phyloP scores from a whole-genome alignment of 805 yeast species.

The Candida yuanshanica region DNA sequence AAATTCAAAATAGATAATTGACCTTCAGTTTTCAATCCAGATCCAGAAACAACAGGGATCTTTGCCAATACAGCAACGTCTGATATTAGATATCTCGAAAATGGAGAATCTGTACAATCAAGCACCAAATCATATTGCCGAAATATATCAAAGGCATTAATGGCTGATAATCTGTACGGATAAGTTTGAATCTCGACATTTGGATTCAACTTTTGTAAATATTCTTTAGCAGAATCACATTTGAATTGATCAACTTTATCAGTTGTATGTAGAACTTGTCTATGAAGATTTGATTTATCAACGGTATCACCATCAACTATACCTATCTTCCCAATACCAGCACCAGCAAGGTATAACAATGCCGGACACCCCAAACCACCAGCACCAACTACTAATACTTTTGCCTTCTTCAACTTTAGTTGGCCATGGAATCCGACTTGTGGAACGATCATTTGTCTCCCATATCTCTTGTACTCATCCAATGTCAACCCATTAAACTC shows the following conservation, averaged over 20 bases:
- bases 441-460: slow-evolving; percentile 93
- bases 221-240: slow-evolving; percentile 69
- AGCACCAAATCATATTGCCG: slow-evolving; percentile 66
- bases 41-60: slow-evolving; percentile 80
- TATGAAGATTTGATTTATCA: slow-evolving; percentile 78
- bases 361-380: slow-evolving; percentile 98
- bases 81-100: slow-evolving; percentile 76
- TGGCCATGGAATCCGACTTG: slow-evolving; percentile 54
- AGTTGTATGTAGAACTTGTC: slow-evolving; percentile 80
- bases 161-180: slow-evolving; percentile 42
- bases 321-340: slow-evolving; percentile 83
- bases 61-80: slow-evolving; percentile 71
- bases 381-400: slow-evolving; percentile 81
- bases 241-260: slow-evolving; percentile 63
- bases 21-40: slow-evolving; percentile 89
- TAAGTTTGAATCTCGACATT: slow-evolving; percentile 49
- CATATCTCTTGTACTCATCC: slow-evolving; percentile 79
- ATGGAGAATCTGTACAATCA: slow-evolving; percentile 95
- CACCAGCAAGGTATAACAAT: slow-evolving; percentile 72
- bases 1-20: slow-evolving; percentile 77
- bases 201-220: slow-evolving; percentile 58
- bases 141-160: slow-evolving; percentile 61
- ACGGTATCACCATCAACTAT: slow-evolving; percentile 85
- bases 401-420: slow-evolving; percentile 46
- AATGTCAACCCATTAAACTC: slow-evolving; percentile 24